Conservation (phyloP, 2,329 filamentous ascomycete genomes). For the Pseudophaeomoniella oleicola region DNA sequence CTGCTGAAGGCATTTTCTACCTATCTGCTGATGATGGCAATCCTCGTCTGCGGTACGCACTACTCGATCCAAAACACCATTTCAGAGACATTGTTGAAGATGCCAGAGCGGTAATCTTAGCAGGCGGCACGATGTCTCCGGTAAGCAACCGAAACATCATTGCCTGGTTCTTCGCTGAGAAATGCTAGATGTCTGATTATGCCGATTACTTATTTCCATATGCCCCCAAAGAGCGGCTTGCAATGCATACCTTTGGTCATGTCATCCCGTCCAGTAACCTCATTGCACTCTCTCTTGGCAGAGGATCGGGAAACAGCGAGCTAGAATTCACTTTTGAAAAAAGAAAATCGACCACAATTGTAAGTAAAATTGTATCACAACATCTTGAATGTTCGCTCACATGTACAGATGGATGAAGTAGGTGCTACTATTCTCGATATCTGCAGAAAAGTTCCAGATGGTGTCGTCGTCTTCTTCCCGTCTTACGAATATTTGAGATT, state of each 20-base stretch:
- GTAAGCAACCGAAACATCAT: conserved; percentile 20
- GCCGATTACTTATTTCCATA: conserved; percentile 72
- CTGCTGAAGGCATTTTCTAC: conserved; percentile 49
- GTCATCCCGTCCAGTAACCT: conserved; percentile 77
- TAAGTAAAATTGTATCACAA: conserved; percentile 14
- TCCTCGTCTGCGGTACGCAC: conserved; percentile 63
- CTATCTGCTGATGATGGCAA: conserved; percentile 32
- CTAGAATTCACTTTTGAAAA: conserved; percentile 85
- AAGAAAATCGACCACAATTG: conserved; percentile 52
- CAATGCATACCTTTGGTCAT: conserved; percentile 82
- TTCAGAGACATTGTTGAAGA: conserved; percentile 78
- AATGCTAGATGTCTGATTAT: conserved; percentile 63
- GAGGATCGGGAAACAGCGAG: conserved; percentile 30
- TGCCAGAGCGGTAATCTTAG: conserved; percentile 75
- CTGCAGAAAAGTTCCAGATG: conserved; percentile 64
- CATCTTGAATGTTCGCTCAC: conserved; percentile 4
- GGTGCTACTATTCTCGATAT: conserved; percentile 59
- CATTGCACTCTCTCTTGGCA: conserved; percentile 56
- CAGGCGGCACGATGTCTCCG: conserved; percentile 94
- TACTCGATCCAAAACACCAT: conserved; percentile 81
- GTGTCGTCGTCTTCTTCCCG: conserved; percentile 88
- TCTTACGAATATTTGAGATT: conserved; percentile 82
- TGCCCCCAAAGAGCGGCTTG: conserved; percentile 46
- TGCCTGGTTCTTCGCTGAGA: conserved; percentile 5
- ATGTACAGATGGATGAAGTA: conserved; percentile 47